Percentiles rank a stretch among this genome's conserved stretches.
phyloP scores from a whole-genome alignment of 495 filamentous ascomycete species.

The Penicillium bialowiezense region DNA sequence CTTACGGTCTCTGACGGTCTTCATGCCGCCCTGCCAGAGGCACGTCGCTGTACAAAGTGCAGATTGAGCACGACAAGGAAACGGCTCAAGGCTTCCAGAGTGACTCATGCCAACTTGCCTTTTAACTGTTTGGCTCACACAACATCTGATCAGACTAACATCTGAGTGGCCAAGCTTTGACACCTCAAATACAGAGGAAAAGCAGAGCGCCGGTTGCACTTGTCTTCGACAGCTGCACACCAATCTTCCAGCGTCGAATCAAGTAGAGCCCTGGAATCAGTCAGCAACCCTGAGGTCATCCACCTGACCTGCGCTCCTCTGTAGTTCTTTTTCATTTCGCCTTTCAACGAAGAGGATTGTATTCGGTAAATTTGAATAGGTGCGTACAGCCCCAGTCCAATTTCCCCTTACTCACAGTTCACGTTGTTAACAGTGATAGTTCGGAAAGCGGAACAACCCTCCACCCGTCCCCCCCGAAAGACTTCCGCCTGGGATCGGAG shows the following conservation, averaged over 20 bases:
- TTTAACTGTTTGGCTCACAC: background rate
- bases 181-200: background rate
- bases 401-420: slow-evolving; percentile 20
- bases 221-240: slow-evolving; percentile 3
- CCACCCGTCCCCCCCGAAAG: slow-evolving; percentile 35
- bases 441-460: slow-evolving; percentile 39
- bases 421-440: slow-evolving; percentile 3
- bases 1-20: slow-evolving; percentile 5
- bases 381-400: slow-evolving; percentile 14
- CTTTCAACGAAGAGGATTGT: background rate
- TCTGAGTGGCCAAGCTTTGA: background rate
- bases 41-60: slow-evolving; percentile 2
- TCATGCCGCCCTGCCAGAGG: slow-evolving; percentile 10
- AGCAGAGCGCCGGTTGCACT: slow-evolving; percentile 1
- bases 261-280: slow-evolving; percentile 21
- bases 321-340: slow-evolving; percentile 2
- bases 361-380: slow-evolving; percentile 8
- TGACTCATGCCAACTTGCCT: too few relatives aligned
- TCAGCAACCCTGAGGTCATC: background rate
- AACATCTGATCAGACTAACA: background rate
- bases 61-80: background rate
- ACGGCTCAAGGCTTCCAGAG: background rate
- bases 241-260: slow-evolving; percentile 10
- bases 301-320: background rate
- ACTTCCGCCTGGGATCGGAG: slow-evolving; percentile 32